Evolutionary conservation across 495 filamentous ascomycete genomes (phyloP).

Genomic region (Annulohypoxylon nitens): DNA sequence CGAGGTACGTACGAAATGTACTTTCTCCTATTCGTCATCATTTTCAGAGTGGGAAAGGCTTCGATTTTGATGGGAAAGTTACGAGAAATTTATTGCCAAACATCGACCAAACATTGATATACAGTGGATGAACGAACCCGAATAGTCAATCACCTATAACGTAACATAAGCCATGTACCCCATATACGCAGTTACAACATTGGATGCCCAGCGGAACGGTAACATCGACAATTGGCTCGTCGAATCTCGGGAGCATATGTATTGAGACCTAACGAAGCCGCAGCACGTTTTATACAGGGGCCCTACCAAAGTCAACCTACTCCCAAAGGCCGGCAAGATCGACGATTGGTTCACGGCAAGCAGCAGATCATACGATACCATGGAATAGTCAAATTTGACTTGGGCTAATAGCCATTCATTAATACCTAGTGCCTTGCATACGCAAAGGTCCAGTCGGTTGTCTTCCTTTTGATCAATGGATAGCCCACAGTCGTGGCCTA

Average conservation of each 20-base stretch:
- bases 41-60: not conserved
- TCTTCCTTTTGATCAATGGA: not conserved
- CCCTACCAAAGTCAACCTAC: not conserved
- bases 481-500: not conserved
- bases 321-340: not conserved
- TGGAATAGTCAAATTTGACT: not conserved
- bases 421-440: not conserved
- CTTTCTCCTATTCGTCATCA: constrained; percentile 3
- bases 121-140: not conserved
- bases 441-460: not conserved
- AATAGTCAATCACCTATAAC: not conserved
- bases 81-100: not conserved
- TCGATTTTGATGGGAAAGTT: not conserved
- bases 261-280: constrained; percentile 14
- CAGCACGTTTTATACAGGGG: not conserved
- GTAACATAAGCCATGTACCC: not conserved
- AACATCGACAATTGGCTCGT: constrained; percentile 23
- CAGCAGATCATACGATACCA: constrained; percentile 3
- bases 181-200: constrained; percentile 12
- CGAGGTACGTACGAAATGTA: constrained; percentile 4
- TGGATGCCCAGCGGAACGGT: constrained; percentile 8
- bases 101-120: not conserved
- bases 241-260: constrained; percentile 12
- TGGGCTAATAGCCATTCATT: not conserved
- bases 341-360: not conserved